A percentile compares a stretch with the other conserved stretches of the same genome.
Conservation (phyloP, 169 alveolate genomes). For the Neospora caninum region DNA sequence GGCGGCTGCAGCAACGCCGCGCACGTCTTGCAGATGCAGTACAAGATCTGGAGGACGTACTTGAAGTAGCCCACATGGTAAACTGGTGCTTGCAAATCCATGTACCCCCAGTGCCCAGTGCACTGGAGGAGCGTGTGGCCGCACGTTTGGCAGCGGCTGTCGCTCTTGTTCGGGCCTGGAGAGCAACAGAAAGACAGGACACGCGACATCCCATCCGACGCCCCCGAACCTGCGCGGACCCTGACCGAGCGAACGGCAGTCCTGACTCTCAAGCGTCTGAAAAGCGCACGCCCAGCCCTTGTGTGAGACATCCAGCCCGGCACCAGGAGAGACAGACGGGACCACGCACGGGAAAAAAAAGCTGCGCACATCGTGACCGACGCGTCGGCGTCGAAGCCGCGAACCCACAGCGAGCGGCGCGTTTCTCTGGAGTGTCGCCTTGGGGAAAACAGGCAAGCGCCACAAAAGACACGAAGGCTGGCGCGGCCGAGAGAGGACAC, state of each 20-base stretch:
- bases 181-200: neutral
- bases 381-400: too few species aligned
- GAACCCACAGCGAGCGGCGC: too few species aligned
- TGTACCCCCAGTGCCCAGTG: slow-evolving; percentile 74
- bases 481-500: too few species aligned
- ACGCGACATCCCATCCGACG: neutral
- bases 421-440: too few species aligned
- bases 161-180: slow-evolving; percentile 44
- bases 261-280: too few species aligned
- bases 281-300: too few species aligned
- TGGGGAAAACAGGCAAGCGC: too few species aligned
- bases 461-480: too few species aligned
- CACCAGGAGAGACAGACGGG: too few species aligned
- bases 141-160: slow-evolving; percentile 54
- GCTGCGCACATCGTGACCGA: too few species aligned
- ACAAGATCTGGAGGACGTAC: slow-evolving; percentile 89
- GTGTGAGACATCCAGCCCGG: too few species aligned
- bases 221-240: neutral
- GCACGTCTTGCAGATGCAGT: slow-evolving; percentile 94
- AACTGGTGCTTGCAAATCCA: slow-evolving; percentile 95
- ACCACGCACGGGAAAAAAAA: too few species aligned
- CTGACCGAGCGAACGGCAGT: neutral
- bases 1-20: slow-evolving; percentile 85
- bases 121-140: slow-evolving; percentile 44
- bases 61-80: slow-evolving; percentile 98